Evolutionary conservation across 495 filamentous ascomycete genomes (phyloP).

Genomic region (Astrothelium macrocarpum): DNA sequence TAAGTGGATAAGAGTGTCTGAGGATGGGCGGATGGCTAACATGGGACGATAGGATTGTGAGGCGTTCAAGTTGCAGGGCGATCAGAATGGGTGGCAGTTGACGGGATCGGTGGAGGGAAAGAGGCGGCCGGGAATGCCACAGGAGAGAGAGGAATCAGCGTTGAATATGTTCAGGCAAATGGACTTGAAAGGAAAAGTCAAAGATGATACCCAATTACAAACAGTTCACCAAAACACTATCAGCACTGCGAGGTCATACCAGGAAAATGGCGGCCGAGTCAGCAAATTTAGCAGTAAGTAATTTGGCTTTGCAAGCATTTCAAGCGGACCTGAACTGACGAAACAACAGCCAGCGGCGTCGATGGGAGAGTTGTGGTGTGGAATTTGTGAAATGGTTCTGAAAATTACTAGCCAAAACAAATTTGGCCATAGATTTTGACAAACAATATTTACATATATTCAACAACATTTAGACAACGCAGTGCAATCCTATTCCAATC

Average conservation of each 20-base stretch:
- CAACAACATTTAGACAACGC: background rate
- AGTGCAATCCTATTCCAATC: too few species aligned
- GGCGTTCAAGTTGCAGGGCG: slow-evolving; percentile 81
- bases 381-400: slow-evolving; percentile 28
- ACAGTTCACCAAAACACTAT: slow-evolving; percentile 97
- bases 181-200: slow-evolving; percentile 87
- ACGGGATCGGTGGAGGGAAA: slow-evolving; percentile 69
- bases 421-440: background rate
- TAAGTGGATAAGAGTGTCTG: slow-evolving; percentile 28
- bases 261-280: slow-evolving; percentile 53
- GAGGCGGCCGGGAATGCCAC: slow-evolving; percentile 41
- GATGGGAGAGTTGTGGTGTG: slow-evolving; percentile 91
- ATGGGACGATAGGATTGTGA: slow-evolving; percentile 61
- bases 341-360: slow-evolving; percentile 66
- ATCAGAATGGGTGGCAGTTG: slow-evolving; percentile 73
- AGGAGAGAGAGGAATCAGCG: slow-evolving; percentile 70
- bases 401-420: background rate
- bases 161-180: slow-evolving; percentile 98
- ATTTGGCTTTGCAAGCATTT: background rate
- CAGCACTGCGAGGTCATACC: slow-evolving; percentile 66
- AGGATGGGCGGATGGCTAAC: background rate
- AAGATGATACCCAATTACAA: slow-evolving; percentile 85
- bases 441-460: background rate
- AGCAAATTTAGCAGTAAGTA: slow-evolving; percentile 81
- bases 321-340: slow-evolving; percentile 9